A percentile compares a stretch with the other conserved stretches of the same genome.
Conservation (phyloP, 1,139 yeast genomes). For the Magnusiomyces magnusii region DNA sequence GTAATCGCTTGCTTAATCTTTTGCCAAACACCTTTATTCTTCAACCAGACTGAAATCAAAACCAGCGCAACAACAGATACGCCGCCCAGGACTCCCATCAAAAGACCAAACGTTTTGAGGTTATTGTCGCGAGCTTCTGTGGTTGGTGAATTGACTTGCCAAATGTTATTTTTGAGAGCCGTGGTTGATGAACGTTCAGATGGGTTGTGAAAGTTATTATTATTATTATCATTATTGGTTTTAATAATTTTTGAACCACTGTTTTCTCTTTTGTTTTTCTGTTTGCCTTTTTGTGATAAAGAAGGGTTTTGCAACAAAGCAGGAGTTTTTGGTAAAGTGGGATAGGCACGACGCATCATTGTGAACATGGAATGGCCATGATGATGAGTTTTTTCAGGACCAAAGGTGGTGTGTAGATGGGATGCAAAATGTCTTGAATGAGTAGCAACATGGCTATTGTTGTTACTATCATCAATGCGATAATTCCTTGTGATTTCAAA, state of each 20-base stretch:
- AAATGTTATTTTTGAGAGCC: neutral
- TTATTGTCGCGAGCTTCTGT: neutral
- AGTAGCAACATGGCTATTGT: neutral
- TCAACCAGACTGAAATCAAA: neutral
- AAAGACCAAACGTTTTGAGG: neutral
- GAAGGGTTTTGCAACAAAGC: no score
- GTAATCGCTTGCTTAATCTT: neutral
- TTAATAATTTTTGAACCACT: no score
- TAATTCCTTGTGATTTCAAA: no score
- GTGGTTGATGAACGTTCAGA: neutral
- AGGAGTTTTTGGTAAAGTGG: no score
- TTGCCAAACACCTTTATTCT: neutral
- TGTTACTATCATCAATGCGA: no score
- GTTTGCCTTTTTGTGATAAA: no score
- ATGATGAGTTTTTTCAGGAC: neutral
- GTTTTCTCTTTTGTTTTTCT: no score
- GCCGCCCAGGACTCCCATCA: neutral
- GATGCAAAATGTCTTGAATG: neutral
- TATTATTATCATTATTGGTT: no score
- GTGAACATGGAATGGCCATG: neutral
- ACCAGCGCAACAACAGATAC: neutral
- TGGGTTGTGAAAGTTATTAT: no score
- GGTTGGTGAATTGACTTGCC: neutral
- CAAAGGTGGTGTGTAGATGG: neutral
- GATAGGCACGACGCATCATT: neutral